Evolutionary conservation across 495 filamentous ascomycete species (phyloP), one percentile per base, ranked within the genome.

Genomic region (Gamarada debralockiae): DNA sequence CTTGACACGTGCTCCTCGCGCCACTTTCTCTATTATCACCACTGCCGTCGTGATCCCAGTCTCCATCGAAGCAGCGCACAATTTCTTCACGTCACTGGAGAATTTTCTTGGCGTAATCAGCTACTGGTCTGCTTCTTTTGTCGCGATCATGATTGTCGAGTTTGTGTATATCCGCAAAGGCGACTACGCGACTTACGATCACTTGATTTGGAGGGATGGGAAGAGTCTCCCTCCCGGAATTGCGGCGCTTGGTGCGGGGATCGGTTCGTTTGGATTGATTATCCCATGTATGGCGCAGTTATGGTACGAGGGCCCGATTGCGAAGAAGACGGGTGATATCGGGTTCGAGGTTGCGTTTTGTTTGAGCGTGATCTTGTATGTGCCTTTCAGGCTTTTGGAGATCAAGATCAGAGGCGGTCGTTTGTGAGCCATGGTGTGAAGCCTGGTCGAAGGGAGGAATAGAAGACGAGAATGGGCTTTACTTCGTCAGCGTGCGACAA

Each of bases 291-390:
- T 80, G 75, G 65, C 12, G 9, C 22, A 47, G 24, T 17, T 17
- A 13, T 74, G 70, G 71, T 77, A 70, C 40, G 62, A 72, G 14
- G 76, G 76, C 3, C 65, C 68, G 10, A 57, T 77, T 43, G 73
- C 73, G 0, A 69, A 60, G 66, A 73, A 57, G 27, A 75, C 78
- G n/a, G 78, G 79, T 1, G 79, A 83, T 63, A 72, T 83, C 48
- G 79, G 78, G 12, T 80, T 83, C 54, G 78, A 83, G 66, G 41
- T 81, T 52, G 78, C 78, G 0, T 74, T 81, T 56, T 68, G 67
- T 0, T 60, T 80, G 15, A 72, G 68, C 17, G 69, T 65, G 4
- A 3, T 73, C 53, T 59, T 80, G 22, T 81, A 81, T 53, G 24
- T 74, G 18, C 73, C 72, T 23, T 37, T 73, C 7, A 56, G 73